phyloP scores from a whole-genome alignment of 2,329 filamentous ascomycete genomes.

The Canariomyces notabilis region DNA sequence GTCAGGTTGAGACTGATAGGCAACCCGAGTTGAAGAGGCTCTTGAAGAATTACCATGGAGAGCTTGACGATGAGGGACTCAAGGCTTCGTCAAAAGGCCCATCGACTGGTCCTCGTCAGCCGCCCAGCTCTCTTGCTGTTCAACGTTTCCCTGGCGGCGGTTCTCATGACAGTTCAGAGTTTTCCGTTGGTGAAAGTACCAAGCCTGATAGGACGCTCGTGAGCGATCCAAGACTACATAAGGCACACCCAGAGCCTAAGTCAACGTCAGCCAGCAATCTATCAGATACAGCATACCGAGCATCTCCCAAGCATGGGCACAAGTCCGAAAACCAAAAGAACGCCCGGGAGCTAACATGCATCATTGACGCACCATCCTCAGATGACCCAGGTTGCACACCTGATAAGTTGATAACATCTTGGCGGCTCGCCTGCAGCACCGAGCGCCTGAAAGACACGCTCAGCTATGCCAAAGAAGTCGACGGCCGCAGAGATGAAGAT shows the following conservation, averaged over 20 bases:
- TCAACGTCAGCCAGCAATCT: too few species aligned
- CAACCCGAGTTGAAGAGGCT: conserved; percentile 52
- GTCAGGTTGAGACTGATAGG: conserved; percentile 49
- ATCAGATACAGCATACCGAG: too few species aligned
- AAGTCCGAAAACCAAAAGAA: too few species aligned
- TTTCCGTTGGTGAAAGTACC: conserved; percentile 30
- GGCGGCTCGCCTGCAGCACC: conserved; percentile 19
- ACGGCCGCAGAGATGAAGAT: neutral
- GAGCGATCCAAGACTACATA: too few species aligned
- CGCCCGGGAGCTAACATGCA: too few species aligned
- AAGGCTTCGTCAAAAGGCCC: conserved; percentile 29
- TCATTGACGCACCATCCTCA: too few species aligned
- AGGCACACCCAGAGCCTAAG: too few species aligned
- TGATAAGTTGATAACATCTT: too few species aligned
- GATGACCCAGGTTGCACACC: too few species aligned
- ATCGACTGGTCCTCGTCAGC: conserved; percentile 25
- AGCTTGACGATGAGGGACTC: conserved; percentile 44
- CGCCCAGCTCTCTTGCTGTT: too few species aligned
- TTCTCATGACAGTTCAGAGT: conserved; percentile 47
- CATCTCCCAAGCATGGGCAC: too few species aligned
- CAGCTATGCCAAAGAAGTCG: conserved; percentile 4
- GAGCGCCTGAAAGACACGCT: conserved; percentile 18
- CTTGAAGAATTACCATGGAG: conserved; percentile 51
- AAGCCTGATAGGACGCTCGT: too few species aligned
- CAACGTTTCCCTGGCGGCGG: conserved; percentile 36